Base-by-base conservation (phyloP, 2,329 filamentous ascomycete genomes). In the Grosmannia serpens region DNA sequence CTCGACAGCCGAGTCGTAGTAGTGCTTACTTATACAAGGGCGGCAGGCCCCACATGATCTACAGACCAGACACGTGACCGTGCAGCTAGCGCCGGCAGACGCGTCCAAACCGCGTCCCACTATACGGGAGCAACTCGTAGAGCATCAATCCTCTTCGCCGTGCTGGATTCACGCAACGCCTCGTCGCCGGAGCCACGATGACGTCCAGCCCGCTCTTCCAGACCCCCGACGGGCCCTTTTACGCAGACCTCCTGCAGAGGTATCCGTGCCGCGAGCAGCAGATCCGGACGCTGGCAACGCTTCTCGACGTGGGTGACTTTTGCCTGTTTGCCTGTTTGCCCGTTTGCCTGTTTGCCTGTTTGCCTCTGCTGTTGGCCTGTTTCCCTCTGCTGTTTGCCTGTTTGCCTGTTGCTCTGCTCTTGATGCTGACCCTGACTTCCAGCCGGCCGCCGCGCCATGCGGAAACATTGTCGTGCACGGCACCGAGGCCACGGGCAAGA, bases 401-500 rank as follows among this genome's bases (percentile, higher is more conserved):
- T 22, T 24, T 22, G 15, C 9, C 10, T n/a, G n/a, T 51, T 24
- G 15, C 27, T 20, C 52, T 41, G 10, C 13, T 27, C 31, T 2
- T 27, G 13, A 15, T 6, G 7, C 26, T 46, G 33, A 26, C n/a
- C 22, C n/a, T 27, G 22, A 27, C 17, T 4, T 46, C 13, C 10
- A 89, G 83, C 81, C 84, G 26, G 71, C 75, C 53, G 77, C 85
- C n/a, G 85, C 88, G 33, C 85, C 83, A 59, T 88, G 87, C 59
- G 77, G 83, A 13, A 88, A 88, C 61, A 70, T 96, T 13, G 84
- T 96, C 26, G 71, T 95, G 54, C 85, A 97, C 70, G 94, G 94
- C 55, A 83, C 91, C 33, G 85, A 91, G 66, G 87, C 90, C 2
- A 95, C 91, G 0, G 92, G 91, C 47, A 97, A 97, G 74, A 89